phyloP scores from a whole-genome alignment of 2,329 filamentous ascomycete genomes.

The Monosporascus cannonballus region DNA sequence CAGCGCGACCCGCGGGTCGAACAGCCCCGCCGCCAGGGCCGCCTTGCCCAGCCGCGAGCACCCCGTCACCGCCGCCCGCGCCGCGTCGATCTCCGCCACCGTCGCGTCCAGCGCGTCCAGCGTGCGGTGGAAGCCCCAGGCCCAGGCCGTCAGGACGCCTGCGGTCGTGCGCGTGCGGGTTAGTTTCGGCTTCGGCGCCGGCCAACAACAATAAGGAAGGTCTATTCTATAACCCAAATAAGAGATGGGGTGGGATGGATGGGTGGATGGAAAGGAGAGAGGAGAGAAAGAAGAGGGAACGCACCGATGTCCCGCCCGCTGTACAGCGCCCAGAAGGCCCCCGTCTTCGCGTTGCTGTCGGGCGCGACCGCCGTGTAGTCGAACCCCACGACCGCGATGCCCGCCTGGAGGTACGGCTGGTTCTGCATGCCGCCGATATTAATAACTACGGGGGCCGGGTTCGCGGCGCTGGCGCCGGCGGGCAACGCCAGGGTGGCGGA shows the following conservation, averaged over 20 bases:
- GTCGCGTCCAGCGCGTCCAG: constrained; percentile 45
- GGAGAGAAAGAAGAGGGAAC: constrained; percentile 1
- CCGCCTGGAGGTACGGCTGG: constrained; percentile 38
- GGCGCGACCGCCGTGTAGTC: constrained; percentile 41
- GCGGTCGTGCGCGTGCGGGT: not conserved
- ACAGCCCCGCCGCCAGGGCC: constrained; percentile 44
- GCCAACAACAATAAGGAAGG: no score
- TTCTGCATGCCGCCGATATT: constrained; percentile 44
- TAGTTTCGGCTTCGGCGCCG: not conserved
- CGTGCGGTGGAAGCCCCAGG: constrained; percentile 48
- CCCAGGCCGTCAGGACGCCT: constrained; percentile 48
- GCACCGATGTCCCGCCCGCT: constrained; percentile 41
- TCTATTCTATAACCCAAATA: no score
- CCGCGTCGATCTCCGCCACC: constrained; percentile 38
- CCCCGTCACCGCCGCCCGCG: constrained; percentile 41
- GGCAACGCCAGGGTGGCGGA: constrained; percentile 37
- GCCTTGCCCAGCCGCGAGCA: constrained; percentile 51
- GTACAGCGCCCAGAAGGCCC: constrained; percentile 44
- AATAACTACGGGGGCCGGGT: constrained; percentile 40
- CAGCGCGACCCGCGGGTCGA: constrained; percentile 47
- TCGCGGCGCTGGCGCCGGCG: constrained; percentile 23
- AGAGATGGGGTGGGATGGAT: not conserved
- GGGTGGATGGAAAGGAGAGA: not conserved
- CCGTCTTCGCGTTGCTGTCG: constrained; percentile 43
- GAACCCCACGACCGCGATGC: constrained; percentile 43